A percentile compares a stretch with the other conserved stretches of the same genome.
These are phyloP conservation scores for Rhizopogon rudus DNA, from an alignment of 768 basidiomycete species.

Conservation along the genomic window DNA sequence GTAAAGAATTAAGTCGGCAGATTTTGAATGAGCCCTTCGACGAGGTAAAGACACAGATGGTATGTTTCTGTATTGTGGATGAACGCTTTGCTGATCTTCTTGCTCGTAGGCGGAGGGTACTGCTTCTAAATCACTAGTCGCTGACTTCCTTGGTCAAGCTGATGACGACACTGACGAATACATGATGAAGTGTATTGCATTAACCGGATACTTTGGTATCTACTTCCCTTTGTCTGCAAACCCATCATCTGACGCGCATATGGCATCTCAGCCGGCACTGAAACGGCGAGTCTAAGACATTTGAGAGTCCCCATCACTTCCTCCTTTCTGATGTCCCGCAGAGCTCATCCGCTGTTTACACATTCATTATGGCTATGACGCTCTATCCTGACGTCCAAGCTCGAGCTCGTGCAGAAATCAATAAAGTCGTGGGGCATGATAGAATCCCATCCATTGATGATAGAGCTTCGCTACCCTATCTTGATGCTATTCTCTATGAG, in stretches of 20 bases:
- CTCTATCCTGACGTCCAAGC: conserved; percentile 24
- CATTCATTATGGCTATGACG: conserved; percentile 25
- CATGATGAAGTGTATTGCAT: not conserved
- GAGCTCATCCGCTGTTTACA: conserved; percentile 14
- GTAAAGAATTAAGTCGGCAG: not conserved
- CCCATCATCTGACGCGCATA: not conserved
- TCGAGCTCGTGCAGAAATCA: conserved; percentile 21
- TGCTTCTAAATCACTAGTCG: not conserved
- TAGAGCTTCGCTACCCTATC: conserved; percentile 4
- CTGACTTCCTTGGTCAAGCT: not conserved
- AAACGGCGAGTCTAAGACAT: not conserved
- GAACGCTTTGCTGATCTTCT: not conserved
- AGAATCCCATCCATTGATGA: conserved; percentile 14
- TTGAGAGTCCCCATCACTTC: conserved; percentile 15
- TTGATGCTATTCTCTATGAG: conserved; percentile 9
- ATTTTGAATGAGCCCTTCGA: not conserved
- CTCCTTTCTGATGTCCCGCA: conserved; percentile 16
- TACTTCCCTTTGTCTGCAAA: too few species aligned
- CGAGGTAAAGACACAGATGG: not conserved
- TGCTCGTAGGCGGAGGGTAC: not conserved
- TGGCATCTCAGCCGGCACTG: not conserved
- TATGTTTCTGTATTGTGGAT: not conserved
- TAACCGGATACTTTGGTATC: not conserved
- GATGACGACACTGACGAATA: not conserved
- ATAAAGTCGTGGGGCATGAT: conserved; percentile 16